phyloP scores from a whole-genome alignment of 257 asterid genomes.

The Solanum corneliomulleri region DNA sequence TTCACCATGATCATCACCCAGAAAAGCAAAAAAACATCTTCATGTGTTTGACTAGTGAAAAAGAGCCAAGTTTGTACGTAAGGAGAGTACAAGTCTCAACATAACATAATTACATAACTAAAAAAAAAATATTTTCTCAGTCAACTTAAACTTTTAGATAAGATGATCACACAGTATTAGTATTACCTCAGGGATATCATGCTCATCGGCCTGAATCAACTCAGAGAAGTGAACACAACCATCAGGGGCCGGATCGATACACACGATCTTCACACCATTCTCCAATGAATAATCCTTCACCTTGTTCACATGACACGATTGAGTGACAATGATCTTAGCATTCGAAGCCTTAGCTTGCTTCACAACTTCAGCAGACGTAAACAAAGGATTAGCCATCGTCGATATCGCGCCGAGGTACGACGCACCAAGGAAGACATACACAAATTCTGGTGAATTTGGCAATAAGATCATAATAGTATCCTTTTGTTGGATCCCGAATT shows the following conservation, averaged over 20 bases:
- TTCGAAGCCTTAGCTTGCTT: slow-evolving; percentile 66
- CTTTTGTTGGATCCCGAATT: slow-evolving; percentile 43
- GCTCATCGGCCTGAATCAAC: slow-evolving; percentile 34
- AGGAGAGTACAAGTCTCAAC: background rate
- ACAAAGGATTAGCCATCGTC: slow-evolving; percentile 83
- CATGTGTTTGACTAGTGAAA: background rate
- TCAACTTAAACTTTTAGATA: background rate
- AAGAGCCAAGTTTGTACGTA: background rate
- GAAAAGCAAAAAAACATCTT: background rate
- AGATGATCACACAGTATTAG: background rate
- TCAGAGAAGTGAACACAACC: slow-evolving; percentile 45
- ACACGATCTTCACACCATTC: slow-evolving; percentile 26
- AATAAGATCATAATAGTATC: slow-evolving; percentile 79
- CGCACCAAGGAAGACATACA: slow-evolving; percentile 71
- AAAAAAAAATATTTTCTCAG: fast-evolving
- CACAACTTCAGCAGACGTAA: slow-evolving; percentile 49
- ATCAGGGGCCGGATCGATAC: slow-evolving; percentile 34
- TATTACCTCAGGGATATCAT: slow-evolving; percentile 30
- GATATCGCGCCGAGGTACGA: slow-evolving; percentile 64
- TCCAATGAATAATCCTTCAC: slow-evolving; percentile 36
- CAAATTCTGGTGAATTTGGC: slow-evolving; percentile 67
- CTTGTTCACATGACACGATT: slow-evolving; percentile 36
- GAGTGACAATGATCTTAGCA: slow-evolving; percentile 57
- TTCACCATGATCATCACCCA: no score
- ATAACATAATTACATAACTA: background rate